Base-by-base conservation (phyloP, 2,329 filamentous ascomycete genomes). In the Colletotrichum truncatum region DNA sequence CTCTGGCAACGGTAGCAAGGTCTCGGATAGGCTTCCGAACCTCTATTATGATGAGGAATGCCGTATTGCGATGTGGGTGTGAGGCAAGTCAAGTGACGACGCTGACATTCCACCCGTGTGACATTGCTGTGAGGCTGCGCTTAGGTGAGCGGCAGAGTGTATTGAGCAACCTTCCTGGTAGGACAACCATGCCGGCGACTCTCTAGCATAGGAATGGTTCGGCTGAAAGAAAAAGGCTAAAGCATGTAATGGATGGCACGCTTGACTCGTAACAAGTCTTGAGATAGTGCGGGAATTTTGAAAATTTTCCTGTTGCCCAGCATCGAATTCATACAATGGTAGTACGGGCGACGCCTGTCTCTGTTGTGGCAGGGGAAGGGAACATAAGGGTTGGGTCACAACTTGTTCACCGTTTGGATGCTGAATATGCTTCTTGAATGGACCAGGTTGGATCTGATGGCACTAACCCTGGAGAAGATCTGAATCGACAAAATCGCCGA, bases 401-500 rank as follows among this genome's bases (percentile, higher is more conserved):
- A 11, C 16, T n/a, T 14, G 34, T 14, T n/a, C 34, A 23, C 21
- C 39, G 18, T 43, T 43, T n/a, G 18, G 39, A 39, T 43, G 48
- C 36, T 39, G 12, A 8, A 12, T 39, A 16, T 12, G 36, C 4
- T 21, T 23, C 23, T 12, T 48, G 45, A 26, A 36, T 41, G 52
- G 26, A n/a, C 49, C 39, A 34, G 49, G 21, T 11, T 53, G 49
- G 16, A 30, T 46, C 26, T 45, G 41, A 48, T 45, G 41, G 41
- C 43, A 14, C 9, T 18, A 32, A 45, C 53, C 53, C 53, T 48
- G 54, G 30, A 28, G 41, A 32, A 46, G 54, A 48, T 57, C 41
- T 57, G 41, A 57, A 48, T 57, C 54, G 41, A 57, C 54, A 57
- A 57, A 48, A 57, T 57, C 54, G 54, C 54, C 54, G 54, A 57